These are phyloP conservation scores for Andalucia godoyi DNA, from an alignment of 78 protist genomes.

Conservation along the genomic window DNA sequence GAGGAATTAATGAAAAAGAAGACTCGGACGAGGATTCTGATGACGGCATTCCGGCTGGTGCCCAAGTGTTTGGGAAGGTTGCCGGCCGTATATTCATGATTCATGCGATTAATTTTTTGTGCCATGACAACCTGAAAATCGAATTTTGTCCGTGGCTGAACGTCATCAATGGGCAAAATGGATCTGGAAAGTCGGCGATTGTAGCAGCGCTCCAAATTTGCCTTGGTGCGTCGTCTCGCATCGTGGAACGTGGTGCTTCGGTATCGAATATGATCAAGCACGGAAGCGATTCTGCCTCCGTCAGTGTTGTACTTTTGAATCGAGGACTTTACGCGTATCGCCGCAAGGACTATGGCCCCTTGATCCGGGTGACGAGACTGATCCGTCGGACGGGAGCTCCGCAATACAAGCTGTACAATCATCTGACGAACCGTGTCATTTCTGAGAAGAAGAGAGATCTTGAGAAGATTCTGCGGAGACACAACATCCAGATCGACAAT, in stretches of 20 bases:
- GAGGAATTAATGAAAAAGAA: no score
- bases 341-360: not conserved
- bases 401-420: not conserved
- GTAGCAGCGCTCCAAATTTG: not conserved
- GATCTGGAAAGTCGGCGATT: not conserved
- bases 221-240: not conserved
- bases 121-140: not conserved
- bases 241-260: not conserved
- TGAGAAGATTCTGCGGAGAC: no score
- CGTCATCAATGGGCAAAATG: not conserved
- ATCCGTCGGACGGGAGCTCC: not conserved
- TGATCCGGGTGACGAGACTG: no score
- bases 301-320: not conserved
- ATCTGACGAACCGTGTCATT: not conserved
- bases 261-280: not conserved
- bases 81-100: no score
- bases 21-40: no score
- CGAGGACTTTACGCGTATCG: not conserved
- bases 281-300: not conserved
- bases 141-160: not conserved
- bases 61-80: no score
- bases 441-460: not conserved
- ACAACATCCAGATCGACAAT: not conserved
- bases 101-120: not conserved
- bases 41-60: no score